These are phyloP conservation scores for Chlorencoelia australis DNA, from an alignment of 2,329 filamentous ascomycete species.

Conservation along the genomic window DNA sequence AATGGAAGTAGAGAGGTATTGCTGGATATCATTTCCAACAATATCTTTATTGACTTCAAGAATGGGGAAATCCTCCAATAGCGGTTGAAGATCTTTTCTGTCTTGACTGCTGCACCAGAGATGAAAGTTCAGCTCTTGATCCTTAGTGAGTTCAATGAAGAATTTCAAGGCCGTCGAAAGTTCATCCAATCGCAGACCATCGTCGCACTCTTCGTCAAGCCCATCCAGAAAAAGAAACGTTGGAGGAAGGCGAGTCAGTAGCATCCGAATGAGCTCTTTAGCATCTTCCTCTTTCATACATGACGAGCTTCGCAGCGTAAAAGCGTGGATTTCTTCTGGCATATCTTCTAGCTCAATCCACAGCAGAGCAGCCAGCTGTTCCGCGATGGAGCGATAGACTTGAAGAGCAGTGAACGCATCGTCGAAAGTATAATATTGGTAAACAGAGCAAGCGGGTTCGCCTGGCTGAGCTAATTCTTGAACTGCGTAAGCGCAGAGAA, in stretches of 20 bases:
- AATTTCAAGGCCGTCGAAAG: neutral
- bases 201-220: slow-evolving; percentile 3
- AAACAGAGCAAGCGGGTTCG: neutral
- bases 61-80: neutral
- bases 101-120: slow-evolving; percentile 4
- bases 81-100: neutral
- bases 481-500: neutral
- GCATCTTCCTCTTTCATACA: neutral
- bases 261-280: slow-evolving; percentile 1
- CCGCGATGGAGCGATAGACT: slow-evolving; percentile 1
- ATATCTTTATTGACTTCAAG: slow-evolving; percentile 1
- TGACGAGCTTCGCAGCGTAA: neutral
- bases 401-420: slow-evolving; percentile 1
- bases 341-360: slow-evolving; percentile 1
- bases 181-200: neutral
- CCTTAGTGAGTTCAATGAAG: neutral
- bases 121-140: neutral
- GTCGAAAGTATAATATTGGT: slow-evolving; percentile 3
- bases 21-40: slow-evolving; percentile 1
- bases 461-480: neutral
- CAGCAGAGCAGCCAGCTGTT: slow-evolving; percentile 1
- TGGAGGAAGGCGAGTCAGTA: neutral
- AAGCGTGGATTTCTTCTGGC: slow-evolving; percentile 3
- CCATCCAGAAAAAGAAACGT: slow-evolving; percentile 1
- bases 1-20: slow-evolving; percentile 1